These are phyloP conservation scores for Pestalotiopsis sp. DNA, from an alignment of 2,329 filamentous ascomycete species.

Conservation along the genomic window DNA sequence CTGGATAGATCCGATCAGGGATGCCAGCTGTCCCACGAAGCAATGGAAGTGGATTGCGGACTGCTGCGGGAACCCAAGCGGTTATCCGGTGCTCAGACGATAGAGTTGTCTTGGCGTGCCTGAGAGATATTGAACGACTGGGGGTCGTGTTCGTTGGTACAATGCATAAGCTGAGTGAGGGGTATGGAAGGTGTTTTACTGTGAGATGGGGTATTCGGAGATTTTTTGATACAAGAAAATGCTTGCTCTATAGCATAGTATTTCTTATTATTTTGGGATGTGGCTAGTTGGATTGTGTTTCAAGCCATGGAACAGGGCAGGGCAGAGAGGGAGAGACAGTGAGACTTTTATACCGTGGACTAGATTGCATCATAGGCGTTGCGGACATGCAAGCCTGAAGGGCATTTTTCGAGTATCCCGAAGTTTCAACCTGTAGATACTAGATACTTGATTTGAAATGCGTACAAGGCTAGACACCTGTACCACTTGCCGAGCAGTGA, in stretches of 20 bases:
- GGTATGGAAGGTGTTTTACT: background rate
- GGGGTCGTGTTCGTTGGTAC: slow-evolving; percentile 34
- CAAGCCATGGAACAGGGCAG: background rate
- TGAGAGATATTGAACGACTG: slow-evolving; percentile 23
- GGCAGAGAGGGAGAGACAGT: too few species aligned
- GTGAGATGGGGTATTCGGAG: background rate
- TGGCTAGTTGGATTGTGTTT: background rate
- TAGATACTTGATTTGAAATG: background rate
- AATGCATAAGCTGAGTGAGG: slow-evolving; percentile 17
- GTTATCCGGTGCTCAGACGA: slow-evolving; percentile 2
- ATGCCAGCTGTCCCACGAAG: background rate
- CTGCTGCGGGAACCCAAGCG: background rate
- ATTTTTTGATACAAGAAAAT: background rate
- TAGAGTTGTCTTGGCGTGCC: slow-evolving; percentile 4
- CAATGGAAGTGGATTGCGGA: background rate
- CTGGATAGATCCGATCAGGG: background rate
- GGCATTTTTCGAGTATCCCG: too few species aligned
- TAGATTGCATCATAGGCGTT: background rate
- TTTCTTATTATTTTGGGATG: background rate
- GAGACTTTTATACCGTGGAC: background rate
- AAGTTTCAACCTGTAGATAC: too few species aligned
- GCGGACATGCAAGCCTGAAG: background rate
- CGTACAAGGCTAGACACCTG: background rate
- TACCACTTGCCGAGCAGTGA: background rate
- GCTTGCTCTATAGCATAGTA: background rate